Base-by-base conservation (phyloP, 371 early-diverging fungal genomes). In the Batkoa obscura region DNA sequence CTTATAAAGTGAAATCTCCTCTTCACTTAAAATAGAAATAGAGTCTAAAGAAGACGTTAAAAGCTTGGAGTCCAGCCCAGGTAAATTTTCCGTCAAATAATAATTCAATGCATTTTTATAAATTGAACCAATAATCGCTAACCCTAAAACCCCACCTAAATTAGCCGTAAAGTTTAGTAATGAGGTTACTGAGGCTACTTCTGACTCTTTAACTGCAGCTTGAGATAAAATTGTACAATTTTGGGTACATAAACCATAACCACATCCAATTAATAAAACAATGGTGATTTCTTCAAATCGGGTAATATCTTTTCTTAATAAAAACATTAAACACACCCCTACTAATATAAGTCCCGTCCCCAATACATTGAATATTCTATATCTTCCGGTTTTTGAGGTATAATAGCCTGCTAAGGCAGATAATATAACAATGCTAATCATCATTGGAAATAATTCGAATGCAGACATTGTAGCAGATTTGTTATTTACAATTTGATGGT, bases 401-500 rank as follows among this genome's bases (percentile, higher is more conserved):
- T 58, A 61, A 59, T 64, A 32, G 8, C 64, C 59, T 15, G 66
- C 61, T 9, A 65, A 63, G n/a, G 64, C 35, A 15, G 69, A 36
- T 2, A 51, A n/a, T 8, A 51, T 52, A 23, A 72, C 61, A 13
- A 72, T 66, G 51, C 32, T 12, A 47, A 75, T 58, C 43, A 81
- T 63, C 51, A 78, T 66, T 0, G 84, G 80, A 50, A 82, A 61
- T 37, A 75, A 61, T 50, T 74, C 64, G 9, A 84, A 56, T 4
- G 85, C 84, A 1, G 81, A 67, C 1, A 59, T 45, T 0, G 78
- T 81, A 0, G 83, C 73, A 5, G 71, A 61, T 0, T 63, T 57
- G 45, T 72, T 70, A 36, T 71, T 61, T 43, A 86, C 83, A 34
- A 87, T 76, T 56, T 69, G 67, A 39, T 73, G 74, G 56, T 72